These are phyloP conservation scores for Geum urbanum DNA, from an alignment of 306 rosid genomes.

Conservation along the genomic window DNA sequence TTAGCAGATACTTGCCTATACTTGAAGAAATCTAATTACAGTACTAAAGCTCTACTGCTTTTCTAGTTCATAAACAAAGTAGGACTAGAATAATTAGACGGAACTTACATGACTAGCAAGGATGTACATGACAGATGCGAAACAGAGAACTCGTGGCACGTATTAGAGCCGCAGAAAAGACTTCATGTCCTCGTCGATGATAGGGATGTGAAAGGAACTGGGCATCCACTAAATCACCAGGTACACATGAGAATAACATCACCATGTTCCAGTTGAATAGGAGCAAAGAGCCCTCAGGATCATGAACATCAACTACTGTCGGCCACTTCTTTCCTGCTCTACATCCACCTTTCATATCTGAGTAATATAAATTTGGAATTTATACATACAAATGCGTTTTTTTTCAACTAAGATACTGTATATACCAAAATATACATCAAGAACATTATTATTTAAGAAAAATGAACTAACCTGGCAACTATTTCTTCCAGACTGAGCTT, in stretches of 20 bases:
- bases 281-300: background rate
- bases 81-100: background rate
- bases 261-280: background rate
- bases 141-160: background rate
- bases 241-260: background rate
- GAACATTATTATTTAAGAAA: background rate
- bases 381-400: too few species aligned
- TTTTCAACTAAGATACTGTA: background rate
- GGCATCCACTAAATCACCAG: background rate
- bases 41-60: background rate
- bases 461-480: background rate
- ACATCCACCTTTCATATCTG: background rate
- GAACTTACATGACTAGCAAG: background rate
- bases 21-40: background rate
- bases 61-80: background rate
- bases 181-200: background rate
- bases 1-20: background rate
- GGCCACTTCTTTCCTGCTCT: background rate
- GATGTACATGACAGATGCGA: background rate
- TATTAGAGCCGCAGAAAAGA: background rate
- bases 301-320: background rate
- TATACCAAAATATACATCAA: background rate
- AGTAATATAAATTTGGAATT: background rate
- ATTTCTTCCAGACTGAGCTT: background rate
- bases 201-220: background rate